Evolutionary conservation across 129 eudicot genomes (phyloP), one percentile per base, ranked within the genome.

Genomic region (Kitagawia praeruptora): DNA sequence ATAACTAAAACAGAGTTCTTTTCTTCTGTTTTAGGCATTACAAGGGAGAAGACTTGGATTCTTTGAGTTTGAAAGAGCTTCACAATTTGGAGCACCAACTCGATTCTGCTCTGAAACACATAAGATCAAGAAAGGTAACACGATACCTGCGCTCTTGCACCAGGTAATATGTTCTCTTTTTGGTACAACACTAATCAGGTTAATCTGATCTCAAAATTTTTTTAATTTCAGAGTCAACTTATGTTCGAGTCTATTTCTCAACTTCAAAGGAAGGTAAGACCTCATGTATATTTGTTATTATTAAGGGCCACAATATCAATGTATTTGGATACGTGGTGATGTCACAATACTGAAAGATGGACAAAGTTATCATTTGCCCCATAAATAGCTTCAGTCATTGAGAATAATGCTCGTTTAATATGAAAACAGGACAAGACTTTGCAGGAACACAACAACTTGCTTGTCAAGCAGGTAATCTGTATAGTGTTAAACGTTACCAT

Each of bases 61-160:
- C 83, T 63, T 77, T 91, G 81, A 85, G 83, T 82, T 79, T 94
- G 61, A 94, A 87, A 74, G 97, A 94, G 83, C 96, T 91, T 85
- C 97, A 91, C 79, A 90, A 81, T 77, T 82, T 90, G 85, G 97
- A 91, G 85, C 97, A 88, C 56, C 97, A 94, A 77, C 89, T 94
- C 78, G 97, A 89, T 74, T 80, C 79, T 3, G 88, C 93, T 74
- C 91, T 94, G 63, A 88, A 91, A 71, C 96, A 89, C 79, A 83
- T 91, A 81, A 83, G 93, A 45, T 84, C 88, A 34, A 88, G 84
- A 85, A 94, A 91, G 96, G 98, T 94, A 79, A 61, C 44, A 84
- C 15, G 6, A 61, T 61, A 61, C 9, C 51, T 4, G 14, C 37
- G 16, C 8, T 48, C 66, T 77, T 41, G 64, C 21, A 40, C 75